phyloP scores from a whole-genome alignment of 2,329 filamentous ascomycete genomes.

The Furcasterigmium sp. region DNA sequence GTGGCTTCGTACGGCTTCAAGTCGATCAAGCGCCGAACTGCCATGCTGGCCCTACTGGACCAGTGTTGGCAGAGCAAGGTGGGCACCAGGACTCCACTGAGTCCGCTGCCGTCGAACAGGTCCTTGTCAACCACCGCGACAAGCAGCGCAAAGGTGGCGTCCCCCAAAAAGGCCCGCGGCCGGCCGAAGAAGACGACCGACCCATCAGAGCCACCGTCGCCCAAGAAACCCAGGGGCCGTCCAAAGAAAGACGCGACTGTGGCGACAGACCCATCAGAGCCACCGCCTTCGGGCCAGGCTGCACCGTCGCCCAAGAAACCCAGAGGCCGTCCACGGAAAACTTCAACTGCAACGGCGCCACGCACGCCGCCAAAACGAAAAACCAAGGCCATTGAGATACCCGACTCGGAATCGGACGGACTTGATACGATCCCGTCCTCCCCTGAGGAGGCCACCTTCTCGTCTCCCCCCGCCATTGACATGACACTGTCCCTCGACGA shows the following conservation, averaged over 20 bases:
- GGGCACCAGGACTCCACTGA: conserved; percentile 14
- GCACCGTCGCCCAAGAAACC: conserved; percentile 15
- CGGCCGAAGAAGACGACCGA: conserved; percentile 24
- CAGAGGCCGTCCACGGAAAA: conserved; percentile 5
- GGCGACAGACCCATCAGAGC: conserved; percentile 17
- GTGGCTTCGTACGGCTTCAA: conserved; percentile 68
- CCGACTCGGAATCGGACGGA: conserved; percentile 32
- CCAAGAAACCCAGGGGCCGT: conserved; percentile 5
- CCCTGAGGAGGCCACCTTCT: conserved; percentile 31
- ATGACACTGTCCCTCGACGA: conserved; percentile 38
- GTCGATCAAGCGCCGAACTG: conserved; percentile 58
- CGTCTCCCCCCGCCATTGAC: conserved; percentile 35
- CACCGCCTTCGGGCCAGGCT: conserved; percentile 27
- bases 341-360: background rate
- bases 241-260: conserved; percentile 5
- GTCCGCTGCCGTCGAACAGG: conserved; percentile 14
- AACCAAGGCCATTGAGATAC: conserved; percentile 36
- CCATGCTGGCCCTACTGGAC: conserved; percentile 65
- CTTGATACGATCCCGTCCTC: conserved; percentile 12
- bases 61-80: conserved; percentile 64
- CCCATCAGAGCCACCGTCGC: conserved; percentile 18
- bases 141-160: conserved; percentile 8
- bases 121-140: conserved; percentile 4
- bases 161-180: conserved; percentile 22
- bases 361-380: conserved; percentile 9